phyloP scores from a whole-genome alignment of 345 rosid species.

The Camelina sativa region DNA sequence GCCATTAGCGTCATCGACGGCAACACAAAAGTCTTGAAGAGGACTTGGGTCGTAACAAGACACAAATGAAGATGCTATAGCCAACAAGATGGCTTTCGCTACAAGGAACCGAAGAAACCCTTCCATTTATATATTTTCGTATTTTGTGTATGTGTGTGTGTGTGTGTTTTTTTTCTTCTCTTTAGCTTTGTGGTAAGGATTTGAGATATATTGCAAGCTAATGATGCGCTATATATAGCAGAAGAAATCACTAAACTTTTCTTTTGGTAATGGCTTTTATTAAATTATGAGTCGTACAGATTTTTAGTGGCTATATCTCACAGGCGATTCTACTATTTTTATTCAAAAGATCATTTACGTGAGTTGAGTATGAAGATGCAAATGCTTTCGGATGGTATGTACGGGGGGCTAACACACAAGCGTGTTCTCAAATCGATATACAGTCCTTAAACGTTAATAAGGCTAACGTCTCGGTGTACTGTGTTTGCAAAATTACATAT shows the following conservation, averaged over 20 bases:
- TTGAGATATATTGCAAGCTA: slow-evolving; percentile 12
- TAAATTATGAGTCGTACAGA: neutral
- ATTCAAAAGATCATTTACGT: neutral
- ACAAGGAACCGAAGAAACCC: slow-evolving; percentile 27
- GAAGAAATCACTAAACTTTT: neutral
- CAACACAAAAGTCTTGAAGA: slow-evolving; percentile 51
- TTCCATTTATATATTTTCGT: slow-evolving; percentile 19
- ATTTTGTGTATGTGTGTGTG: neutral
- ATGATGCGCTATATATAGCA: slow-evolving; percentile 38
- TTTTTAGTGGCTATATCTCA: slow-evolving; percentile 29
- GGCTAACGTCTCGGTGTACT: neutral
- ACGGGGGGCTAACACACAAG: neutral
- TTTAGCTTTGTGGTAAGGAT: slow-evolving; percentile 5
- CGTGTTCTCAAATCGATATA: neutral
- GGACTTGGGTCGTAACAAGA: slow-evolving; percentile 48
- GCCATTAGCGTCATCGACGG: slow-evolving; percentile 42
- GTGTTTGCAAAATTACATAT: neutral
- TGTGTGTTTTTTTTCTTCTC: neutral
- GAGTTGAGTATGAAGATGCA: slow-evolving; percentile 12
- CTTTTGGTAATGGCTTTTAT: slow-evolving; percentile 18
- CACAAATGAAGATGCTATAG: slow-evolving; percentile 38
- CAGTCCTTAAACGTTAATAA: neutral
- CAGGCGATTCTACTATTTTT: slow-evolving; percentile 6
- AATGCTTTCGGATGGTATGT: slow-evolving; percentile 11
- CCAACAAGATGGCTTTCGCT: slow-evolving; percentile 39